A percentile compares a stretch with the other conserved stretches of the same genome.
These are phyloP conservation scores for Wickerhamiella infanticola DNA, from an alignment of 1,139 yeast species.

Conservation along the genomic window DNA sequence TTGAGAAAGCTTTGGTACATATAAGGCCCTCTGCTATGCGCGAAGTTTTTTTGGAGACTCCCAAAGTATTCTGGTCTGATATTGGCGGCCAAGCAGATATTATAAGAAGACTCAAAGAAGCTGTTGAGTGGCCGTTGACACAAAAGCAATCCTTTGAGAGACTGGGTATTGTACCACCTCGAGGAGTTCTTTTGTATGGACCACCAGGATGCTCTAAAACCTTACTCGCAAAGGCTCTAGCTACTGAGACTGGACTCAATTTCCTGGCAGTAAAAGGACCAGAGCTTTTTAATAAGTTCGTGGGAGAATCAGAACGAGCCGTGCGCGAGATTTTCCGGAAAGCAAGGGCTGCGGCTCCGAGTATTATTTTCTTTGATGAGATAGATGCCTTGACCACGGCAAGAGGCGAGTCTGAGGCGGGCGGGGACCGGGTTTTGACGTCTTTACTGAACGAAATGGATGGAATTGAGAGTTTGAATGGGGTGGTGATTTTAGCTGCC, in stretches of 20 bases:
- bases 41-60: slow-evolving; percentile 85
- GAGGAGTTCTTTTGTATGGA: slow-evolving; percentile 79
- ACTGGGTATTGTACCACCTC: slow-evolving; percentile 79
- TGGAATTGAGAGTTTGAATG: slow-evolving; percentile 87
- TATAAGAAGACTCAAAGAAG: slow-evolving; percentile 67
- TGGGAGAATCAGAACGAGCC: slow-evolving; percentile 85
- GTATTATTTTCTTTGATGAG: slow-evolving; percentile 86
- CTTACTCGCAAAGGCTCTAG: slow-evolving; percentile 82
- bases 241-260: slow-evolving; percentile 86
- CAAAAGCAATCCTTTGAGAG: slow-evolving; percentile 62
- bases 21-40: slow-evolving; percentile 95
- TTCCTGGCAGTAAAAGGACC: slow-evolving; percentile 94
- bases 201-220: slow-evolving; percentile 98
- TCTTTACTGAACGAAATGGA: slow-evolving; percentile 86
- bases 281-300: slow-evolving; percentile 83
- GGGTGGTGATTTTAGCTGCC: slow-evolving; percentile 87
- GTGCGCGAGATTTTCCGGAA: slow-evolving; percentile 79
- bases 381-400: slow-evolving; percentile 81
- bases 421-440: slow-evolving; percentile 74
- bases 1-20: slow-evolving; percentile 53
- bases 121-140: slow-evolving; percentile 80
- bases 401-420: slow-evolving; percentile 51
- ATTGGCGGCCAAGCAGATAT: slow-evolving; percentile 88
- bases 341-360: slow-evolving; percentile 87
- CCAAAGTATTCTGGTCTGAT: slow-evolving; percentile 85